These are phyloP conservation scores for Acanthamoeba healyi DNA, from an alignment of 208 protist species.

Conservation along the genomic window DNA sequence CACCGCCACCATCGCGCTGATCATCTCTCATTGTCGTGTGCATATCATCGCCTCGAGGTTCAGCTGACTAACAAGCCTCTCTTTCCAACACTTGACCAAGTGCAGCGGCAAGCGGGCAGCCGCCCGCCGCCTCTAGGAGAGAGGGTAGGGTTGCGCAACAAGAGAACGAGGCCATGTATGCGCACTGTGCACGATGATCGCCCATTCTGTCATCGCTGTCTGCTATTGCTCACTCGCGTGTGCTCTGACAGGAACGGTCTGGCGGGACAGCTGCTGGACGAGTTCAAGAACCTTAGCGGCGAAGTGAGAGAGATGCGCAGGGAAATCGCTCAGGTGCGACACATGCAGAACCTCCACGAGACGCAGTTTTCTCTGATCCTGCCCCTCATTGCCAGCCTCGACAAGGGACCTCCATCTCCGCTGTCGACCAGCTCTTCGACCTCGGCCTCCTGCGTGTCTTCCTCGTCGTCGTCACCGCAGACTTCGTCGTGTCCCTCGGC, in stretches of 20 bases:
- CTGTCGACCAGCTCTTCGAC: neutral
- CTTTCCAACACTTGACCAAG: too few species aligned
- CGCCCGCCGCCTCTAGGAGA: too few species aligned
- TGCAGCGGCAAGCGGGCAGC: too few species aligned
- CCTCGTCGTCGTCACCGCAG: neutral
- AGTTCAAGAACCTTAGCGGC: neutral
- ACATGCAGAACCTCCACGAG: neutral
- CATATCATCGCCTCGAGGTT: too few species aligned
- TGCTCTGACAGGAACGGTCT: neutral
- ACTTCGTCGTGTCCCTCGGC: constrained; percentile 8
- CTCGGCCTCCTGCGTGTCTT: neutral
- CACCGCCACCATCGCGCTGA: too few species aligned
- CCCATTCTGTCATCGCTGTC: too few species aligned
- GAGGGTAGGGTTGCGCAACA: too few species aligned
- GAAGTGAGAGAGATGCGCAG: neutral
- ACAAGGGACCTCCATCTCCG: neutral
- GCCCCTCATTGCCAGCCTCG: neutral
- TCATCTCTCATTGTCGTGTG: too few species aligned
- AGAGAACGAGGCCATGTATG: too few species aligned
- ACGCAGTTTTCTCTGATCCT: neutral
- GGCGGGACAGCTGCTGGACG: neutral
- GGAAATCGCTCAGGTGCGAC: neutral
- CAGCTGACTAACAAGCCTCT: too few species aligned
- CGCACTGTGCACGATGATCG: too few species aligned
- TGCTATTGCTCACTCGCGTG: too few species aligned